Evolutionary conservation across 768 basidiomycete species (phyloP), one percentile per base, ranked within the genome.

Genomic region (Kwoniella shandongensis): DNA sequence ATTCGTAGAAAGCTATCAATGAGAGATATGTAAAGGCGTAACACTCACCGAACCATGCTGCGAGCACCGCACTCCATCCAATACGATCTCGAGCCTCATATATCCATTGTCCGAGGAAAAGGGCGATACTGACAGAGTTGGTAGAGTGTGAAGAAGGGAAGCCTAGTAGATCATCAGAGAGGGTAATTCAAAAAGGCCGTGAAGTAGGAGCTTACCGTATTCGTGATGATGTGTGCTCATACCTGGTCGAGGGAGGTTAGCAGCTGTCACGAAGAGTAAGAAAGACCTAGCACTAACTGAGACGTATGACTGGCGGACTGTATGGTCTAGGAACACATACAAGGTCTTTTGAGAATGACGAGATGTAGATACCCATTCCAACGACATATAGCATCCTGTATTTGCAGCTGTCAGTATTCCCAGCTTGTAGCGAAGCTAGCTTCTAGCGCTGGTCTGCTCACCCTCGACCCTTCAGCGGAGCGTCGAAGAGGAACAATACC

Each of bases 141-240:
- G 92, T 90, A 1, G 90, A 88, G 69, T 99, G 94, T 0, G 93
- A 96, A 0, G 91, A 94, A 0, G 92, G 93, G 70, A 97, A 94
- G 22, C 94, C 94, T 74, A 30, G 8, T 27, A 5, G 0, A 20
- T n/a, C n/a, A 20, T 51, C 25, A 58, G 45, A 18, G 29, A 8
- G 32, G 42, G 17, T 40, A 8, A 41, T 13, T 20, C 3, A n/a
- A 40, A 32, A 20, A 38, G 25, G 18, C n/a, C 51, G 15, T 13
- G 32, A 32, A 32, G 23, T 7, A n/a, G 1, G 7, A 17, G 44
- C 65, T 29, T 35, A 70, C 68, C 71, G 49, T 70, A 68, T 60
- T 70, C 66, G 18, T 66, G 62, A 44, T 59, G 63, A 56, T 67
- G 67, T 10, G 69, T 72, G 51, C 67, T 70, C 69, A 77, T 70